phyloP scores from a whole-genome alignment of 2,329 filamentous ascomycete species.

The Aspergillus niger region DNA sequence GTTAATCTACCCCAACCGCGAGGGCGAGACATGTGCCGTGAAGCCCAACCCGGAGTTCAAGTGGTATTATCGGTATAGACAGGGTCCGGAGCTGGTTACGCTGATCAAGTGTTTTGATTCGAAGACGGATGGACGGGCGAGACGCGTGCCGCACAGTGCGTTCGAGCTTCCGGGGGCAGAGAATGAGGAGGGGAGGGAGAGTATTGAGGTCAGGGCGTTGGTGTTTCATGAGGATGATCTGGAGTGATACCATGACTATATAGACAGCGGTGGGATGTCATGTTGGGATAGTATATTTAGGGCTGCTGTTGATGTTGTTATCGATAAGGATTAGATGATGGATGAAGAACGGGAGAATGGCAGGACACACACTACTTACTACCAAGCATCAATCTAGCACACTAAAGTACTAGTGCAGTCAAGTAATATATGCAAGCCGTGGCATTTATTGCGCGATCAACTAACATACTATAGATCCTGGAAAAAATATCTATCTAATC shows the following conservation, averaged over 20 bases:
- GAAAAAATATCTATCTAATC: neutral
- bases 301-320: neutral
- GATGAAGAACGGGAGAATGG: neutral
- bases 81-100: constrained; percentile 57
- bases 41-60: constrained; percentile 46
- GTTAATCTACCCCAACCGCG: constrained; percentile 55
- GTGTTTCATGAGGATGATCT: constrained; percentile 53
- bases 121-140: constrained; percentile 56
- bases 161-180: constrained; percentile 55
- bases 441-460: neutral
- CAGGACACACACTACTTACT: neutral
- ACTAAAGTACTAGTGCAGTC: neutral
- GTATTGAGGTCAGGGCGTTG: constrained; percentile 59
- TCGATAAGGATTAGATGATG: neutral
- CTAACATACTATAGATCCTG: neutral
- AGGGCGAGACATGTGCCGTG: constrained; percentile 54
- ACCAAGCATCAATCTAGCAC: neutral
- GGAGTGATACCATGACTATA: constrained; percentile 15
- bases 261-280: too few species aligned
- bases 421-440: too few species aligned
- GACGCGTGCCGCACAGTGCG: constrained; percentile 58
- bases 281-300: neutral
- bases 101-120: constrained; percentile 66
- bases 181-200: constrained; percentile 47
- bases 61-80: constrained; percentile 58